Evolutionary conservation across 192 early-diverging fungal genomes (phyloP).

Genomic region (Phlyctochytrium planicorne): DNA sequence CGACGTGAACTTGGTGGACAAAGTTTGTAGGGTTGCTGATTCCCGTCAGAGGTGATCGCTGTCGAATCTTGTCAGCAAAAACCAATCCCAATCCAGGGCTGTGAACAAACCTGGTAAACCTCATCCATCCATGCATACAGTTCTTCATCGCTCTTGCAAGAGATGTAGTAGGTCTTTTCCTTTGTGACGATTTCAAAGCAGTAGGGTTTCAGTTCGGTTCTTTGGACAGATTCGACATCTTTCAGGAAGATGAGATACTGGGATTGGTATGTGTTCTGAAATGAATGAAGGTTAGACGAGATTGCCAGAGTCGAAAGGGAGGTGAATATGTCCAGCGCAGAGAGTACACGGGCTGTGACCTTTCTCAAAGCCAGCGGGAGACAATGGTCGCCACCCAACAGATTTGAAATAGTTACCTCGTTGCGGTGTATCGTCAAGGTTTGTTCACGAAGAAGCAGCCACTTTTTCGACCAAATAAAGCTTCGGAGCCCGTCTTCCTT

Average conservation of each 20-base stretch:
- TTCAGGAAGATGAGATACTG: slow-evolving; percentile 87
- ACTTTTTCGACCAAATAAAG: slow-evolving; percentile 96
- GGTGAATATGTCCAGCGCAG: neutral
- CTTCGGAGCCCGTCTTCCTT: slow-evolving; percentile 89
- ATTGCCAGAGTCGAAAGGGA: slow-evolving; percentile 4
- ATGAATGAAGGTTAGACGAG: neutral
- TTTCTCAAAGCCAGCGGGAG: slow-evolving; percentile 4
- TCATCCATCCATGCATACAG: slow-evolving; percentile 98
- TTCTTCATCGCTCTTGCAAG: slow-evolving; percentile 94
- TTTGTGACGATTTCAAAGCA: slow-evolving; percentile 93
- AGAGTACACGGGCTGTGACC: neutral
- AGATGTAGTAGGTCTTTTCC: slow-evolving; percentile 89
- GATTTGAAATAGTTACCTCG: slow-evolving; percentile 77
- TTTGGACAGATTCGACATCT: slow-evolving; percentile 83
- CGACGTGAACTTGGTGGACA: slow-evolving; percentile 79
- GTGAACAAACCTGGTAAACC: slow-evolving; percentile 75
- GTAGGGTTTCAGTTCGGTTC: slow-evolving; percentile 88
- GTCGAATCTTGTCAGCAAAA: neutral
- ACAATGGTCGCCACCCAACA: no score
- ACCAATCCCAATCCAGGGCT: neutral
- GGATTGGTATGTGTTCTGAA: slow-evolving; percentile 85
- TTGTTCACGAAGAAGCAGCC: slow-evolving; percentile 81
- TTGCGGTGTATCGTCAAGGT: slow-evolving; percentile 92
- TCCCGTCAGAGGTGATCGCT: slow-evolving; percentile 73
- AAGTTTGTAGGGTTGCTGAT: slow-evolving; percentile 84